phyloP scores from a whole-genome alignment of 345 rosid species.

The Eucalyptus erythrocorys region DNA sequence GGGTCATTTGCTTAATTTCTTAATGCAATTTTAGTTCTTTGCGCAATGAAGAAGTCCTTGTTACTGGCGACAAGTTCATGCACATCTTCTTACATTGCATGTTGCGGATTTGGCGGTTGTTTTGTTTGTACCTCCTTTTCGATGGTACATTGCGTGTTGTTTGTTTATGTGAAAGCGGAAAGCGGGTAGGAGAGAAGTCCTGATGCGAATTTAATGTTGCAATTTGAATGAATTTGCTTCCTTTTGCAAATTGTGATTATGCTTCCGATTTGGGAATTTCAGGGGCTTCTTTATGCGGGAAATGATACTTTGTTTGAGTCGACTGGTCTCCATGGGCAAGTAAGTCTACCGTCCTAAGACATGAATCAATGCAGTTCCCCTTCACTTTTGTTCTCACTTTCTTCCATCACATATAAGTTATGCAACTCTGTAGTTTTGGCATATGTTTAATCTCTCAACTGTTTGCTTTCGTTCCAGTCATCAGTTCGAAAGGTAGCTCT shows the following conservation, averaged over 20 bases:
- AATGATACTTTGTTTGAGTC: slow-evolving; percentile 77
- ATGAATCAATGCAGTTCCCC: not conserved
- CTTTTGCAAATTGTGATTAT: not conserved
- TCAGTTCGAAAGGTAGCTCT: slow-evolving; percentile 74
- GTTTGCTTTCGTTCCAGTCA: slow-evolving; percentile 31
- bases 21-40: not conserved
- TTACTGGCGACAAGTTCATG: not conserved
- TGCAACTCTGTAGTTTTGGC: not conserved
- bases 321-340: slow-evolving; percentile 56
- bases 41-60: not conserved
- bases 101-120: not conserved
- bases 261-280: not conserved
- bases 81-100: not conserved
- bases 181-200: not conserved
- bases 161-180: not conserved
- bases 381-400: not conserved
- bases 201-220: not conserved
- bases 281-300: slow-evolving; percentile 85
- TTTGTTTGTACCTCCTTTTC: not conserved
- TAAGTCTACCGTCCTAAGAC: not conserved
- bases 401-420: not conserved
- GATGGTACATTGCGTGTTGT: not conserved
- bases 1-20: not conserved
- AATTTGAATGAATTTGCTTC: not conserved
- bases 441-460: not conserved